Evolutionary conservation across 257 asterid genomes (phyloP), one percentile per base, ranked within the genome.

Genomic region (Solanum dulcamara): DNA sequence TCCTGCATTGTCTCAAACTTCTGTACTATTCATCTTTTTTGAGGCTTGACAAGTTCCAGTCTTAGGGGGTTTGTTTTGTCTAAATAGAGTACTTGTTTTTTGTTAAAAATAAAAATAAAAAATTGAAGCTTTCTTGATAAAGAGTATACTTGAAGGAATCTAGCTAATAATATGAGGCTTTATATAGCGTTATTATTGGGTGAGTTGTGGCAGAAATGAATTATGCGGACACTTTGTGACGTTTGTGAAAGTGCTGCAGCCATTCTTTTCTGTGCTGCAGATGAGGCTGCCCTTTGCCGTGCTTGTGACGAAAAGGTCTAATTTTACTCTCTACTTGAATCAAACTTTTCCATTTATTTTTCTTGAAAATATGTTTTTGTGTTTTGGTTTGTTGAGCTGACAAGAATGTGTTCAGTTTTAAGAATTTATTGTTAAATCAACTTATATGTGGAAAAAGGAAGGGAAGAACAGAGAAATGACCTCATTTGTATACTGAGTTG

Each of bases 241-340:
- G 98, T 90, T 24, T 96, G 99, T 81, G 99, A 94, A 89, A 92
- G 96, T 83, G 98, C 99, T 79, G 98, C 97, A 59, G 99, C 99
- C 70, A 91, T 92, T 87, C 83, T 96, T 57, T 96, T 96, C 89
- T 94, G 99, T 83, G 98, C 99, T 50, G 99, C 99, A 48, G 99
- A 96, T 86, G 99, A 96, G 91, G 99, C 98, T 83, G 94, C 98
- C 81, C 97, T 96, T 22, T 96, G 98, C 81, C 93, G 91, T 51
- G 87, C 96, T 80, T 96, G 99, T 75, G 99, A 96, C 72, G 93
- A 96, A 33, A 91, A 96, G 98, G 99, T 96, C 1, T 79, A 33
- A 15, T 79, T 28, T 79, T 48, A 4, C 26, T 48, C 18, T 30
- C 2, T 42, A 42, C 64, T 48, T 48, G 0, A 32, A 46, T 28